Percentiles rank a stretch among this genome's conserved stretches.
Conservation (phyloP, 306 rosid species). For the Prunus mume region DNA sequence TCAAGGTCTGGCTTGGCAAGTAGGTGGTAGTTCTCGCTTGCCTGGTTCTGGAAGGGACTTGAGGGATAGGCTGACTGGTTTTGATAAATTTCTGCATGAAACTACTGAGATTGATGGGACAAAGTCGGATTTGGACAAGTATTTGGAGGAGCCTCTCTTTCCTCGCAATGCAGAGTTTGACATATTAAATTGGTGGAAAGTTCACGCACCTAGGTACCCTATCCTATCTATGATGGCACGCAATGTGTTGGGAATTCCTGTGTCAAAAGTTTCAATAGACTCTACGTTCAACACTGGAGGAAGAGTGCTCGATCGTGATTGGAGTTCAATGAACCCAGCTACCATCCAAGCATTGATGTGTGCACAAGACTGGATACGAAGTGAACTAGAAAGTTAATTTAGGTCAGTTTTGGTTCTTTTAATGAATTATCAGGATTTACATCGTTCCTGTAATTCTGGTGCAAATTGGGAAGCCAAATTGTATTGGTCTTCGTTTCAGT, state of each 20-base stretch:
- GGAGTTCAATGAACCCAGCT: conserved; percentile 66
- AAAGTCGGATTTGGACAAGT: conserved; percentile 89
- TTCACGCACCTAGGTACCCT: conserved; percentile 95
- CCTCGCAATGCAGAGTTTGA: conserved; percentile 81
- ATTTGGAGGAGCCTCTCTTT: conserved; percentile 92
- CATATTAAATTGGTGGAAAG: conserved; percentile 94
- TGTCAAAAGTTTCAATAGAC: conserved; percentile 69
- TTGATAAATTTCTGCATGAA: conserved; percentile 88
- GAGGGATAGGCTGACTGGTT: conserved; percentile 87
- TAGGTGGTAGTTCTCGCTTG: conserved; percentile 50
- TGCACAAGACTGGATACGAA: conserved; percentile 90
- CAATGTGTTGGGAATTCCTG: conserved; percentile 75
- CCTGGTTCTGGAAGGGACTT: conserved; percentile 58
- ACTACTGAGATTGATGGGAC: conserved; percentile 69
- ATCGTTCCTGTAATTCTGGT: not conserved
- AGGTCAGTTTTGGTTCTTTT: not conserved
- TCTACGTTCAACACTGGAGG: conserved; percentile 51
- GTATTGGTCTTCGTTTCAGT: conserved; percentile 19
- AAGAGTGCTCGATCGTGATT: conserved; percentile 66
- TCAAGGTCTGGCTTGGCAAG: conserved; percentile 76
- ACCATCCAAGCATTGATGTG: conserved; percentile 92
- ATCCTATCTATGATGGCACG: conserved; percentile 96
- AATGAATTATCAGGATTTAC: not conserved
- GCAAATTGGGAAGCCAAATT: conserved; percentile 55
- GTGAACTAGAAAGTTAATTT: conserved; percentile 79